These are phyloP conservation scores for Salix exigua DNA, from an alignment of 345 rosid genomes.

Conservation along the genomic window DNA sequence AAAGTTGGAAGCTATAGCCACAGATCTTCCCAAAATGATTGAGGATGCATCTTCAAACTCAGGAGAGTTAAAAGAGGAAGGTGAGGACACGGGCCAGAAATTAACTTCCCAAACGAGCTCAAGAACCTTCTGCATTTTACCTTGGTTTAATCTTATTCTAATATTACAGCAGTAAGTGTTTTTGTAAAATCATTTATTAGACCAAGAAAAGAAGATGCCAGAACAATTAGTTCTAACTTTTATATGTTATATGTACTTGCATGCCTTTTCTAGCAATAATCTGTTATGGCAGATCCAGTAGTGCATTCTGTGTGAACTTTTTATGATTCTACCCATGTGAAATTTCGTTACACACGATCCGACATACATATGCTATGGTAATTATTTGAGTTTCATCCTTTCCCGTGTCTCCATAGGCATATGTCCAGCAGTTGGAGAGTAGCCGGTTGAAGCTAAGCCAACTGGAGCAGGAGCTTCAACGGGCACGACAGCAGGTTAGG, in stretches of 20 bases:
- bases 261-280: not conserved
- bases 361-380: not conserved
- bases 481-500: constrained; percentile 93
- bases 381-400: constrained; percentile 3
- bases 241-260: not conserved
- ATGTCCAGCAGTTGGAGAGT: constrained; percentile 96
- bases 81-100: too few species aligned
- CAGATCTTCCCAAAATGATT: too few species aligned
- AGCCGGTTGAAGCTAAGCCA: constrained; percentile 94
- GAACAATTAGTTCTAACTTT: too few species aligned
- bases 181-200: too few species aligned
- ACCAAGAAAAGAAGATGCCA: too few species aligned
- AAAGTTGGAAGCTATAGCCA: too few species aligned
- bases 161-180: too few species aligned
- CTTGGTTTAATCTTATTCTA: too few species aligned
- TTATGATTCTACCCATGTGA: not conserved
- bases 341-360: not conserved
- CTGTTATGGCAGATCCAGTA: not conserved
- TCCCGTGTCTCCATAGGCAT: constrained; percentile 52
- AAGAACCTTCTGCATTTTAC: too few species aligned
- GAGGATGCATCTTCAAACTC: too few species aligned
- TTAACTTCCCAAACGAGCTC: too few species aligned
- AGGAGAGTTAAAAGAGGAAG: too few species aligned
- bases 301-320: not conserved
- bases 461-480: constrained; percentile 95